Base-by-base conservation (phyloP, 2,329 filamentous ascomycete species). In the Aureobasidium melanogenum region DNA sequence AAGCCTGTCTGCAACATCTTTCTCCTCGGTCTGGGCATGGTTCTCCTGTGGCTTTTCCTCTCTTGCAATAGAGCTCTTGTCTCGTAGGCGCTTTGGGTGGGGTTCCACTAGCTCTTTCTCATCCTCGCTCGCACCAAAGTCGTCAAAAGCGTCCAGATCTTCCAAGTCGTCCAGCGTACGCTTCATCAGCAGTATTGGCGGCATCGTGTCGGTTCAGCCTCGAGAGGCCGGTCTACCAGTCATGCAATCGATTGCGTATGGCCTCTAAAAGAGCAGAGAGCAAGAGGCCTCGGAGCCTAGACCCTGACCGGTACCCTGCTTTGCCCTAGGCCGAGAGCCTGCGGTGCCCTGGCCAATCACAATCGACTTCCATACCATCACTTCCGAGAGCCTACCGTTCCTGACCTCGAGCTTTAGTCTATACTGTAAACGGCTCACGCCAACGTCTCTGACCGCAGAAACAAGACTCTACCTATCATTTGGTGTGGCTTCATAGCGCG, bases 131-230 rank as follows among this genome's bases (percentile, higher is more conserved):
- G 32, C 28, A 10, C 41, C 43, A 19, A 46, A 44, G 32, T 48
- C 30, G 32, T 47, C 55, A 36, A 48, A 38, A 22, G 46, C 39
- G 39, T 47, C 30, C 43, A 48, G 26, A 14, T 47, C 32, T 9
- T 48, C 43, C 19, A 47, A 15, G 30, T 47, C 44, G 17, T 36
- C 43, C 55, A 59, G 32, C 17, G 41, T 39, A 1, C 32, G 30
- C 22, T 59, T 59, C 55, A 48, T 47, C 24, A 47, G 22, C 43
- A 59, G 55, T 39, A 48, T 59, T 9, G 55, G 41, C 44, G 55
- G 41, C 43, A 47, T 47, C n/a, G n/a, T 26, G 5, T 5, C 15
- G 19, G 30, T 7, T 26, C 5, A 6, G 10, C 24, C 36, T 39
- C 24, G 14, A 4, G 2, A 8, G 26, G 36, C 9, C 34, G 1